These are phyloP conservation scores for Plasmodium fragile DNA, from an alignment of 169 alveolate genomes.

Conservation along the genomic window DNA sequence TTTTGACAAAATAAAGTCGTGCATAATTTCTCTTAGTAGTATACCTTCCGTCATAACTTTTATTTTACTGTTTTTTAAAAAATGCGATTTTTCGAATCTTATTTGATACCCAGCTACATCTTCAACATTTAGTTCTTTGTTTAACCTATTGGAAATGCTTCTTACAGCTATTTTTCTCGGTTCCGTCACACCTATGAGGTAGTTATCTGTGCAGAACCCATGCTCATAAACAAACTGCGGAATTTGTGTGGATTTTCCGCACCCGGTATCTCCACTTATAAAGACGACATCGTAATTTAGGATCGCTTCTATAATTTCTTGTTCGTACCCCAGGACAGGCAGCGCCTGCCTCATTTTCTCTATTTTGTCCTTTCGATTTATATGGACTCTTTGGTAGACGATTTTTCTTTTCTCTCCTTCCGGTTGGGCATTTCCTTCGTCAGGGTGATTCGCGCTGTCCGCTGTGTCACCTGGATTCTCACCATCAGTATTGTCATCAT, in stretches of 20 bases:
- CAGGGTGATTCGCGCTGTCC: neutral
- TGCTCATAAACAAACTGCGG: constrained; percentile 97
- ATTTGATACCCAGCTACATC: constrained; percentile 85
- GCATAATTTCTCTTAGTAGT: constrained; percentile 94
- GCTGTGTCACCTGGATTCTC: neutral
- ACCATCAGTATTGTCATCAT: neutral
- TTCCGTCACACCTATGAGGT: constrained; percentile 94
- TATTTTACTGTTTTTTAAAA: constrained; percentile 86
- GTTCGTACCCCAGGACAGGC: constrained; percentile 92
- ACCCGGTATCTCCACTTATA: constrained; percentile 98
- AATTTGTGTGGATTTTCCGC: constrained; percentile 98
- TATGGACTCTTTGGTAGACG: constrained; percentile 56
- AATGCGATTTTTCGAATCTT: constrained; percentile 90
- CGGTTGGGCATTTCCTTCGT: neutral
- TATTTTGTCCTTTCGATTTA: constrained; percentile 81
- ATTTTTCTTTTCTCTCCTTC: constrained; percentile 42
- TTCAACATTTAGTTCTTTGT: constrained; percentile 81
- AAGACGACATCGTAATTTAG: constrained; percentile 93
- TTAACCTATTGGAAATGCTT: constrained; percentile 83
- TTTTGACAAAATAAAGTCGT: constrained; percentile 91
- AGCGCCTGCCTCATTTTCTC: constrained; percentile 86
- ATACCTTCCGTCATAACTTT: constrained; percentile 99
- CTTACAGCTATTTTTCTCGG: constrained; percentile 96
- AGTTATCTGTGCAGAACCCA: constrained; percentile 87
- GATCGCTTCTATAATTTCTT: constrained; percentile 93